Evolutionary conservation across 1,139 yeast species (phyloP).

Genomic region (Debaryomyces subglobosus): DNA sequence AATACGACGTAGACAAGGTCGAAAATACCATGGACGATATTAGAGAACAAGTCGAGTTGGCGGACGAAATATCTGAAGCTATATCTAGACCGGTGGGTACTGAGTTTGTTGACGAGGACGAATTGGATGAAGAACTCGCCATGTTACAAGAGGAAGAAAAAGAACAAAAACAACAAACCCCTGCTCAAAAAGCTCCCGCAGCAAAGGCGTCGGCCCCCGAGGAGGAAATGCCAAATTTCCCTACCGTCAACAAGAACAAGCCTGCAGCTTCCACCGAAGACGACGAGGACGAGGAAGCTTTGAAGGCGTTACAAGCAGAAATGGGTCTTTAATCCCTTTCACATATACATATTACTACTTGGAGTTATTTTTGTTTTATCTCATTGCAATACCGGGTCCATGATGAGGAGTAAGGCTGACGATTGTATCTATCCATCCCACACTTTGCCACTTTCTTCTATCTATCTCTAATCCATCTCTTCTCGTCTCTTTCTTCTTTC

Average conservation of each 20-base stretch:
- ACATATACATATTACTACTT: neutral
- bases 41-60: slow-evolving; percentile 92
- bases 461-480: neutral
- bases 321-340: slow-evolving; percentile 69
- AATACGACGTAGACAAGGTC: slow-evolving; percentile 92
- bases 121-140: slow-evolving; percentile 88
- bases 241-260: slow-evolving; percentile 42
- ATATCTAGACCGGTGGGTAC: slow-evolving; percentile 88
- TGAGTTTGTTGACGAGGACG: slow-evolving; percentile 78
- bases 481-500: neutral
- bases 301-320: slow-evolving; percentile 87
- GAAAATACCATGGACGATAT: slow-evolving; percentile 99
- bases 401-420: neutral
- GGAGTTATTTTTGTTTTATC: slow-evolving; percentile 5
- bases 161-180: slow-evolving; percentile 34
- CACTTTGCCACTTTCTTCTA: neutral
- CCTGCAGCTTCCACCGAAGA: slow-evolving; percentile 56
- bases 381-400: neutral
- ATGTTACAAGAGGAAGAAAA: slow-evolving; percentile 82
- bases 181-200: slow-evolving; percentile 20
- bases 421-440: neutral
- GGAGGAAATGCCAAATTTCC: slow-evolving; percentile 51
- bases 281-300: slow-evolving; percentile 90
- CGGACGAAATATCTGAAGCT: slow-evolving; percentile 95
- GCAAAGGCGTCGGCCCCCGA: slow-evolving; percentile 18